These are phyloP conservation scores for Cyberlindnera japonica DNA, from an alignment of 805 yeast species.

Conservation along the genomic window DNA sequence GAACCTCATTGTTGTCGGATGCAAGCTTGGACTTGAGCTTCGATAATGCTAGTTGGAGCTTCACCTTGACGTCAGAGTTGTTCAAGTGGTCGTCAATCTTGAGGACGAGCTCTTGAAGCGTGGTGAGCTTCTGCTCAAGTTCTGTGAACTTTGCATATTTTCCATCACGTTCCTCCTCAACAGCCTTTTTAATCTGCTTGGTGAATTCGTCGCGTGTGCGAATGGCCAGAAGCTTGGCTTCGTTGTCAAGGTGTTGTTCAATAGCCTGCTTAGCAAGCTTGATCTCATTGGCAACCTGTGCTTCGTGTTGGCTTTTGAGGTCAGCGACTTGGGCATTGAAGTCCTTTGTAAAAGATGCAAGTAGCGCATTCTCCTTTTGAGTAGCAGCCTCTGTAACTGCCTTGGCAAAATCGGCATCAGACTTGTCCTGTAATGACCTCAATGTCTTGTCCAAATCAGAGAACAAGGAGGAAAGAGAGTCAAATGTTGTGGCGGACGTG, in stretches of 20 bases:
- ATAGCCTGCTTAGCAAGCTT: slow-evolving; percentile 63
- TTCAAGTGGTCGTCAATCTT: slow-evolving; percentile 36
- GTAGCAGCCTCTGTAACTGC: slow-evolving; percentile 24
- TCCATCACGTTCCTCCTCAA: slow-evolving; percentile 75
- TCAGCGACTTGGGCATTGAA: slow-evolving; percentile 58
- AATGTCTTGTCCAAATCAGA: slow-evolving; percentile 23
- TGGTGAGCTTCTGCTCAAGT: slow-evolving; percentile 49
- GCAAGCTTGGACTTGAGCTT: slow-evolving; percentile 40
- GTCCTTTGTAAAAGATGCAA: slow-evolving; percentile 56
- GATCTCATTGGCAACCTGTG: slow-evolving; percentile 59
- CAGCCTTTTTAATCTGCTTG: slow-evolving; percentile 49
- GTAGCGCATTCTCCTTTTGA: slow-evolving; percentile 49
- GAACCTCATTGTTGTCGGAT: slow-evolving; percentile 35
- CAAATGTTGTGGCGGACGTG: slow-evolving; percentile 13
- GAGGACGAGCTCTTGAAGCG: slow-evolving; percentile 52
- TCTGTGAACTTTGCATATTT: slow-evolving; percentile 67
- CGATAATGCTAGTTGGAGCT: slow-evolving; percentile 42
- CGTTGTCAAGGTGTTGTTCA: slow-evolving; percentile 68
- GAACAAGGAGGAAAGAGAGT: slow-evolving; percentile 15
- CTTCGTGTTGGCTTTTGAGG: slow-evolving; percentile 56
- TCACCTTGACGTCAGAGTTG: slow-evolving; percentile 36
- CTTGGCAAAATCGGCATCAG: slow-evolving; percentile 12
- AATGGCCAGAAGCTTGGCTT: slow-evolving; percentile 60
- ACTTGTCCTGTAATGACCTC: slow-evolving; percentile 10
- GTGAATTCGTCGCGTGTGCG: slow-evolving; percentile 68